Conservation (phyloP, 2,329 filamentous ascomycete species). For the Xylariaceae sp. region DNA sequence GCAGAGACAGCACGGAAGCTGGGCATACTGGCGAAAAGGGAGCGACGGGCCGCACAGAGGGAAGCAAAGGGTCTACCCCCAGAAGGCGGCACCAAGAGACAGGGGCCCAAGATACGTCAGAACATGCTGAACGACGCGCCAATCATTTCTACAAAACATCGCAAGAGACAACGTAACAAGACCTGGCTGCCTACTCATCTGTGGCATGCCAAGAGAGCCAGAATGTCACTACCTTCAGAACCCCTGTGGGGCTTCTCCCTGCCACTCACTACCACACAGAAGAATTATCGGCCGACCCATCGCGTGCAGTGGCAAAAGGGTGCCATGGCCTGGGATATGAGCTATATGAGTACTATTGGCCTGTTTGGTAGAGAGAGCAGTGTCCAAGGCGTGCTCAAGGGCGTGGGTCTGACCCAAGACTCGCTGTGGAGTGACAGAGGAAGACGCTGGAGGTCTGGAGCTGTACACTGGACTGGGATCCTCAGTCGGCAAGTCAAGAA, state of each 20-base stretch:
- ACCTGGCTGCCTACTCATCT: slow-evolving; percentile 93
- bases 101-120: slow-evolving; percentile 65
- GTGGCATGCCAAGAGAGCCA: slow-evolving; percentile 89
- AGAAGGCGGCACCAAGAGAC: slow-evolving; percentile 25
- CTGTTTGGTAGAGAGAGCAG: slow-evolving; percentile 66
- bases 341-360: slow-evolving; percentile 85
- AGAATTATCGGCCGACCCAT: slow-evolving; percentile 85
- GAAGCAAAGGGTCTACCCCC: slow-evolving; percentile 22
- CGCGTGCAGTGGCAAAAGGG: slow-evolving; percentile 73
- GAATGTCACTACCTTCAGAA: slow-evolving; percentile 75
- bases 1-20: slow-evolving; percentile 74
- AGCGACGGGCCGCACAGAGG: slow-evolving; percentile 32
- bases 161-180: slow-evolving; percentile 82
- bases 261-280: slow-evolving; percentile 81
- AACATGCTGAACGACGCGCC: slow-evolving; percentile 65
- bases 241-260: slow-evolving; percentile 90
- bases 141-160: slow-evolving; percentile 61
- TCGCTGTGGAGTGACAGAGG: slow-evolving; percentile 63
- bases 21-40: slow-evolving; percentile 58
- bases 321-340: slow-evolving; percentile 86
- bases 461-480: slow-evolving; percentile 47
- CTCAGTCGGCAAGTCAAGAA: slow-evolving; percentile 55
- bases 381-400: slow-evolving; percentile 64
- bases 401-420: slow-evolving; percentile 60
- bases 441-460: slow-evolving; percentile 65